These are phyloP conservation scores for Saccharomyces hybrid DNA, from an alignment of 1,139 yeast genomes.

Conservation along the genomic window DNA sequence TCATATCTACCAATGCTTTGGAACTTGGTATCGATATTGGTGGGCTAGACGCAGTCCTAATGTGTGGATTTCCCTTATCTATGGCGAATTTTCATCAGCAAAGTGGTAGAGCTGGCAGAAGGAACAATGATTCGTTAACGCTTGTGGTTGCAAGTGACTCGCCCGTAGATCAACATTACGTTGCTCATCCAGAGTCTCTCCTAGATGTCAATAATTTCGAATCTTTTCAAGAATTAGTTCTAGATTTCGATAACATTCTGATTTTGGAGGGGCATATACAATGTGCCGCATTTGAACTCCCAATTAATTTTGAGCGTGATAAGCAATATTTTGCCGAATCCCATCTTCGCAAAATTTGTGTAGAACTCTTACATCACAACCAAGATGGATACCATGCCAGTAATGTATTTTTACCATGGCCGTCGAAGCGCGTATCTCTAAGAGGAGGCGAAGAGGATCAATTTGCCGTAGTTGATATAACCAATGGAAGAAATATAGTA, in stretches of 20 bases:
- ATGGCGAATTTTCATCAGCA: constrained; percentile 88
- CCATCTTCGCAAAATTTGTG: constrained; percentile 36
- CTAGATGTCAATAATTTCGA: constrained; percentile 36
- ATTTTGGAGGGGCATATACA: constrained; percentile 78
- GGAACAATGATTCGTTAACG: constrained; percentile 68
- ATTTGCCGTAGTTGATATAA: constrained; percentile 83
- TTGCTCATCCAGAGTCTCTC: constrained; percentile 59
- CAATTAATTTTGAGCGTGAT: constrained; percentile 50
- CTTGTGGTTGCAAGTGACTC: constrained; percentile 75
- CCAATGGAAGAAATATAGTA: constrained; percentile 63
- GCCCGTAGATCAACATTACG: constrained; percentile 81
- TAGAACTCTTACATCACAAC: constrained; percentile 41
- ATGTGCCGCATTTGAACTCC: constrained; percentile 87
- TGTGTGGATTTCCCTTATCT: constrained; percentile 88
- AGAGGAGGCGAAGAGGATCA: constrained; percentile 74
- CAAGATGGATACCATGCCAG: constrained; percentile 51
- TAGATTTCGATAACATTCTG: constrained; percentile 47
- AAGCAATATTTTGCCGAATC: constrained; percentile 45
- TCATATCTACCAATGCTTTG: constrained; percentile 89
- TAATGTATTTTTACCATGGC: constrained; percentile 70
- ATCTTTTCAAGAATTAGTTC: constrained; percentile 43
- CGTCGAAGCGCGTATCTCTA: constrained; percentile 63
- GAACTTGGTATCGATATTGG: constrained; percentile 96
- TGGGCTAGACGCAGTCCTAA: constrained; percentile 78
- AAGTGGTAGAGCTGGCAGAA: constrained; percentile 92